These are phyloP conservation scores for Pythium phragmitis DNA, from an alignment of 352 stramenopile genomes.

Conservation along the genomic window DNA sequence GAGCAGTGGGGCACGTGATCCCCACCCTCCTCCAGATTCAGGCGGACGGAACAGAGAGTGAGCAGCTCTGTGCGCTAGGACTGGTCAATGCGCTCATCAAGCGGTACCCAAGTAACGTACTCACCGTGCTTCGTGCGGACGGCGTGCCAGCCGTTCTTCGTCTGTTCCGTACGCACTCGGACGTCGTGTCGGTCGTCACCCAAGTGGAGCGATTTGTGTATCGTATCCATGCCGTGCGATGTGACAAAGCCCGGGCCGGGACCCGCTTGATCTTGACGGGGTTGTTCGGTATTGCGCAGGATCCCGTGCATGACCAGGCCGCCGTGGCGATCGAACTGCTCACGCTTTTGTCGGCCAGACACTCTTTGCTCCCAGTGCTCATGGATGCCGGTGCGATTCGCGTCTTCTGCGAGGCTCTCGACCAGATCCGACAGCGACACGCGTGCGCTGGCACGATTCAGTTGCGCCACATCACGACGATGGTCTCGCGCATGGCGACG, in stretches of 20 bases:
- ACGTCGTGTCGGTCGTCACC: neutral
- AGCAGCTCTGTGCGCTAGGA: no score
- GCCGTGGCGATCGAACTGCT: constrained; percentile 2
- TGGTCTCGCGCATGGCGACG: neutral
- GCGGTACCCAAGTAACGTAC: no score
- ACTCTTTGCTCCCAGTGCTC: neutral
- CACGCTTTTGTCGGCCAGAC: neutral
- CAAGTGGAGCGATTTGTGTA: neutral
- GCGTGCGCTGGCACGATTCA: neutral
- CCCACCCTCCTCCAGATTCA: no score
- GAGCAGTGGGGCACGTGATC: no score
- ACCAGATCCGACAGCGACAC: neutral
- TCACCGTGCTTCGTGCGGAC: no score
- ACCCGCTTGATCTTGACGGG: neutral
- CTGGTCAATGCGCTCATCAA: no score
- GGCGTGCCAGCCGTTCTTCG: neutral
- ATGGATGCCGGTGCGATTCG: neutral
- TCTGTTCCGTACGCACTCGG: neutral
- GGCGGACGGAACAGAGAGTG: no score
- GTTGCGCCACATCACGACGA: neutral
- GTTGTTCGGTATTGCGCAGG: neutral
- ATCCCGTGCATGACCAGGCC: neutral
- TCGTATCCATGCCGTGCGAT: neutral
- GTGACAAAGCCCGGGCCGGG: neutral
- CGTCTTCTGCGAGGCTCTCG: neutral